Percentiles rank a stretch among this genome's conserved stretches.
Conservation (phyloP, 306 rosid genomes). For the Oxytropis ochrocephala region DNA sequence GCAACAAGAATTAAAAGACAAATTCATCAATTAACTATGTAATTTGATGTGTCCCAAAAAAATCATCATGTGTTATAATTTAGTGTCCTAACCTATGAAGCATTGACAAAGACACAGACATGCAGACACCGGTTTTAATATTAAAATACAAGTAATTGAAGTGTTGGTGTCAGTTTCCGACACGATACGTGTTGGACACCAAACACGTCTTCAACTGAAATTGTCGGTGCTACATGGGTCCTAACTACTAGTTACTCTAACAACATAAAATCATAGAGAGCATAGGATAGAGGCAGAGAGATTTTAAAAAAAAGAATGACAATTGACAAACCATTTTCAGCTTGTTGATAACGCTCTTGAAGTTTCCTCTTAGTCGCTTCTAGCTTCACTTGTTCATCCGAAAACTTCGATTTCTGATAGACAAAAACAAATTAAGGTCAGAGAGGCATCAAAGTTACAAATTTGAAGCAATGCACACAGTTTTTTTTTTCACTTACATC, state of each 20-base stretch:
- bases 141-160: too few species aligned
- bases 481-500: conserved; percentile 44
- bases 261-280: neutral
- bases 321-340: conserved; percentile 60
- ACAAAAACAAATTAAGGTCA: conserved; percentile 20
- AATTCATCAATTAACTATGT: neutral
- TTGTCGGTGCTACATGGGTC: too few species aligned
- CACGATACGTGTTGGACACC: too few species aligned
- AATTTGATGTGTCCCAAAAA: neutral
- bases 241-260: neutral
- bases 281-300: neutral
- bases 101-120: too few species aligned
- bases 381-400: conserved; percentile 69
- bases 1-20: conserved; percentile 18
- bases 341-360: conserved; percentile 94
- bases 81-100: neutral
- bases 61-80: neutral
- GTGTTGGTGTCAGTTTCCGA: too few species aligned
- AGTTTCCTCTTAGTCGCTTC: conserved; percentile 96
- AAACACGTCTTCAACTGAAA: too few species aligned
- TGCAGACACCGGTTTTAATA: too few species aligned
- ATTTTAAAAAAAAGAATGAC: conserved; percentile 1
- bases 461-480: neutral
- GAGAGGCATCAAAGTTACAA: conserved; percentile 8
- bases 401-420: conserved; percentile 42